Evolutionary conservation across 352 stramenopile genomes (phyloP), one percentile per base, ranked within the genome.

Genomic region (Thraustochytrium sp.): DNA sequence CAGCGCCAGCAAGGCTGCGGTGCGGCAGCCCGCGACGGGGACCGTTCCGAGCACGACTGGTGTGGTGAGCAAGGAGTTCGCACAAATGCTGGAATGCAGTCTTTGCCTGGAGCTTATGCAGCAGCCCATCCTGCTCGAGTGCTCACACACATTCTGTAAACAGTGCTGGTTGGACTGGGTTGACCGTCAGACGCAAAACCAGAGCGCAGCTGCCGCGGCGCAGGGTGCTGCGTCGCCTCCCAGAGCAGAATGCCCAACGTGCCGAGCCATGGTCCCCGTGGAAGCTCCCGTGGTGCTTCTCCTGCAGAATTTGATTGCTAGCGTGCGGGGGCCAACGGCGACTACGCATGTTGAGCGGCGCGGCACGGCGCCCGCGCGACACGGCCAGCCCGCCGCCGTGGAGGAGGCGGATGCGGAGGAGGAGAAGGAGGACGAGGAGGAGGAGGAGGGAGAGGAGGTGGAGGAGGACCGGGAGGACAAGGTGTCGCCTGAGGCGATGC

Each of bases 91-190:
- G 8, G 59, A 72, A 44, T 72, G 59, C 40, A 49, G 34, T 2
- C 59, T 72, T 18, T 72, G 59, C 40, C 59, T 72, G 40, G 59
- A 72, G 13, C 59, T 72, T 2, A 72, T 72, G 59, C 13, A 44
- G 1, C 9, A 8, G 3, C 59, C 59, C 21, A 49, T 72, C 23
- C 21, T 72, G 59, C 59, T 72, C 8, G 21, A 21, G 34, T 72
- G 59, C 36, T 48, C 59, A 31, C 59, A 72, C 40, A 72, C 26
- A 16, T 72, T 72, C 26, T 72, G 59, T 3, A 1, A 26, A 5
- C 8, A 21, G 8, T 72, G 59, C 36, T 72, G 59, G 59, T 11
- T 49, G 2, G 26, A 72, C 36, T 72, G 59, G 59, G 59, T 72
- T 4, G 59, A 72, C 0, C 34, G 59, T 11, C 59, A 72, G 36